Conservation (phyloP, 768 basidiomycete species). For the Chiua virens region DNA sequence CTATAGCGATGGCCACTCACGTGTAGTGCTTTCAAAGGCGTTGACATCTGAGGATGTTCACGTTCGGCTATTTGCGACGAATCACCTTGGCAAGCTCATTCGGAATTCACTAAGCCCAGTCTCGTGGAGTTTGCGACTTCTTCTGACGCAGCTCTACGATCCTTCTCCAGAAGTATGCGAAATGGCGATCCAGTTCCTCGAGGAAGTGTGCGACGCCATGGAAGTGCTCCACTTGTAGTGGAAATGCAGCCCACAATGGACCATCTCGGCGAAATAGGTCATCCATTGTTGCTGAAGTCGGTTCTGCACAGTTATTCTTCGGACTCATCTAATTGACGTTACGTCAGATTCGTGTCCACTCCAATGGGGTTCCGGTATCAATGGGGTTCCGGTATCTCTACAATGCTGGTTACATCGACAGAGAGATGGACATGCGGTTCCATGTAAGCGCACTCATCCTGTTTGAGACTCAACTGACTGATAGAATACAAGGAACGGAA, state of each 20-base stretch:
- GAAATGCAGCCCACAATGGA: slow-evolving; percentile 95
- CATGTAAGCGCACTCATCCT: slow-evolving; percentile 53
- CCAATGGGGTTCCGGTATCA: slow-evolving; percentile 90
- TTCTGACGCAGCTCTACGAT: slow-evolving; percentile 97
- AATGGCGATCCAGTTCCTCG: slow-evolving; percentile 83
- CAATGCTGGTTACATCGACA: slow-evolving; percentile 88
- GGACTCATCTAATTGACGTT: background rate
- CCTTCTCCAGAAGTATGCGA: slow-evolving; percentile 85
- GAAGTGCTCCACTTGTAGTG: slow-evolving; percentile 88
- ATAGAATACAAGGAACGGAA: slow-evolving; percentile 76
- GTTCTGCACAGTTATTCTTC: slow-evolving; percentile 19
- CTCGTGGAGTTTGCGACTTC: slow-evolving; percentile 86
- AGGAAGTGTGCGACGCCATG: slow-evolving; percentile 85
- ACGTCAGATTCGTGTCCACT: slow-evolving; percentile 86
- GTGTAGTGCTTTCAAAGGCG: slow-evolving; percentile 91
- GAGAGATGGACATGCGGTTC: slow-evolving; percentile 96
- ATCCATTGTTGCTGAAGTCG: slow-evolving; percentile 84
- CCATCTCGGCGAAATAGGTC: slow-evolving; percentile 91
- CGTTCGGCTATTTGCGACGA: slow-evolving; percentile 85
- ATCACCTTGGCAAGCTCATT: slow-evolving; percentile 81
- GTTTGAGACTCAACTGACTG: slow-evolving; percentile 5
- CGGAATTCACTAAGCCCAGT: slow-evolving; percentile 61
- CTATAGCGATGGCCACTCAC: slow-evolving; percentile 86
- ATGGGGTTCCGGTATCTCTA: slow-evolving; percentile 90
- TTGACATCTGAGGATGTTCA: slow-evolving; percentile 92